These are phyloP conservation scores for Leishmania amazonensis DNA, from an alignment of 208 protist genomes.

Conservation along the genomic window DNA sequence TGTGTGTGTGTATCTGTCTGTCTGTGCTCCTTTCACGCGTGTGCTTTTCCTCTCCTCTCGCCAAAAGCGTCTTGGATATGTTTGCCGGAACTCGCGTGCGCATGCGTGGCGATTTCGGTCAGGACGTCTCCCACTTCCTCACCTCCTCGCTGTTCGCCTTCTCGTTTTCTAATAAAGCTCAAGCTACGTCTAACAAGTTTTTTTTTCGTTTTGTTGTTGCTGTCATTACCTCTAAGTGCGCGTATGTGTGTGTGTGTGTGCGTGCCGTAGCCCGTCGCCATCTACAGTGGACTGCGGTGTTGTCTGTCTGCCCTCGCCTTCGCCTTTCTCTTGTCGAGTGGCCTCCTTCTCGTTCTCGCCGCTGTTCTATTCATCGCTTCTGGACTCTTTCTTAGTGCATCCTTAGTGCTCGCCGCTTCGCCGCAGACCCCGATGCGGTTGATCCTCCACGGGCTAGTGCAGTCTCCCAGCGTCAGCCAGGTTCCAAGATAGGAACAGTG, in stretches of 20 bases:
- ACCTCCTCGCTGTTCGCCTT: background rate
- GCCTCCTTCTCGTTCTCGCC: background rate
- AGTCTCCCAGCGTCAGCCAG: background rate
- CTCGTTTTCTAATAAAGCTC: conserved; percentile 6
- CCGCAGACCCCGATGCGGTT: background rate
- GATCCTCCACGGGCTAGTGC: background rate
- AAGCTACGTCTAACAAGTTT: background rate
- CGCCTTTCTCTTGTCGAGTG: background rate
- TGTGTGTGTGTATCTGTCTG: background rate
- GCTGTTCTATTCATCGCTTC: background rate
- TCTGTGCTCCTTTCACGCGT: background rate
- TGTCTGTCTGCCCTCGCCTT: background rate
- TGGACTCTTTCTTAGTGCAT: background rate
- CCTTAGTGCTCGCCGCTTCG: background rate
- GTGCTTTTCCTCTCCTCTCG: background rate
- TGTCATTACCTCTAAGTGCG: background rate
- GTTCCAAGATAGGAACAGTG: background rate
- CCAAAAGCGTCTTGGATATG: background rate
- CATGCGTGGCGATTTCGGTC: background rate
- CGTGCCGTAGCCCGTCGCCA: background rate
- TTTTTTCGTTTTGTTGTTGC: background rate
- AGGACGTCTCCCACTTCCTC: background rate
- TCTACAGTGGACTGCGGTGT: background rate
- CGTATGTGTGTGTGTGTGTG: background rate
- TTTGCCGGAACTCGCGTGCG: background rate